These are phyloP conservation scores for Aspergillus unguis DNA, from an alignment of 2,329 filamentous ascomycete species.

Conservation along the genomic window DNA sequence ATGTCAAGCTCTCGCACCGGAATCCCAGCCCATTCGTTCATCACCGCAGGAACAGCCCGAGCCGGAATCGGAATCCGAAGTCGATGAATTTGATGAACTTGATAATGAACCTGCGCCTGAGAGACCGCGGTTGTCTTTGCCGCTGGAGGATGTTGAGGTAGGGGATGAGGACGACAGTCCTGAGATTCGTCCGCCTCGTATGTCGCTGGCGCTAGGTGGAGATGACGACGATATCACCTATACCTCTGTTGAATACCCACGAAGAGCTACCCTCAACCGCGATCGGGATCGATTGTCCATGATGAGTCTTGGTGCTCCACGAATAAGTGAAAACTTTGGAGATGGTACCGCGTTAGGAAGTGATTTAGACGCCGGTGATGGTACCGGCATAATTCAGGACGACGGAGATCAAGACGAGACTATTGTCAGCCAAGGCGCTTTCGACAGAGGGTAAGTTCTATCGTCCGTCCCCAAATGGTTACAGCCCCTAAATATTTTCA, in stretches of 20 bases:
- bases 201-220: conserved; percentile 45
- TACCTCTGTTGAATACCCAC: conserved; percentile 43
- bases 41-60: conserved; percentile 42
- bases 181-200: conserved; percentile 36
- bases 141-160: conserved; percentile 46
- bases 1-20: conserved; percentile 47
- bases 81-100: conserved; percentile 44
- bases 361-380: conserved; percentile 39
- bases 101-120: conserved; percentile 48
- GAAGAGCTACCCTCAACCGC: conserved; percentile 38
- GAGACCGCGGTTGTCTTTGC: conserved; percentile 43
- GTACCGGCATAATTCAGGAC: conserved; percentile 34
- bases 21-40: conserved; percentile 45
- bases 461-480: neutral
- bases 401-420: conserved; percentile 37
- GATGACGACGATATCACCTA: conserved; percentile 47
- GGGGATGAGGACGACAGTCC: conserved; percentile 44
- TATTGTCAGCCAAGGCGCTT: conserved; percentile 37
- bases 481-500: conserved; percentile 20
- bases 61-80: conserved; percentile 19
- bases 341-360: conserved; percentile 47
- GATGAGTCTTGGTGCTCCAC: conserved; percentile 41
- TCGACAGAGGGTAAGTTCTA: conserved; percentile 36
- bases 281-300: conserved; percentile 40
- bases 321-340: conserved; percentile 52